A percentile compares a stretch with the other conserved stretches of the same genome.
These are phyloP conservation scores for Myrmaecium sp. DNA, from an alignment of 2,329 filamentous ascomycete species.

Conservation along the genomic window DNA sequence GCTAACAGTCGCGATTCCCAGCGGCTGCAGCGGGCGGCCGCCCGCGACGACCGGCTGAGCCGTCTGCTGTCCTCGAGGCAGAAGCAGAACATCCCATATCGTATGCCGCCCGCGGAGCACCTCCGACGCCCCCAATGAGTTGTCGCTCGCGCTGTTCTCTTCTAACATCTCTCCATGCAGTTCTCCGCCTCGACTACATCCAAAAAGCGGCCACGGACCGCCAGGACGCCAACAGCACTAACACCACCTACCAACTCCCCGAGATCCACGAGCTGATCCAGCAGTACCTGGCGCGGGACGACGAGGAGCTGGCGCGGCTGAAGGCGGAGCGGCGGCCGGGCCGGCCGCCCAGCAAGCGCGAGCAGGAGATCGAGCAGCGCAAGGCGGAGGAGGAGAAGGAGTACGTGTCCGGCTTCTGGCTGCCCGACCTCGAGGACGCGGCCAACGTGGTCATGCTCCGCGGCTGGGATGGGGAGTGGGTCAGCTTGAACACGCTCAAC, in stretches of 20 bases:
- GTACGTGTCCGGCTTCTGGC: constrained; percentile 68
- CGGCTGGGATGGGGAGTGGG: constrained; percentile 73
- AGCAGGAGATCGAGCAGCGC: constrained; percentile 60
- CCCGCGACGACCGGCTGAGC: constrained; percentile 67
- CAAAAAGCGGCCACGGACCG: constrained; percentile 45
- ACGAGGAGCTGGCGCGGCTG: constrained; percentile 49
- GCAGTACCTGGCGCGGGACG: constrained; percentile 40
- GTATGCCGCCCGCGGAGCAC: constrained; percentile 31
- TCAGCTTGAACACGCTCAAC: constrained; percentile 55
- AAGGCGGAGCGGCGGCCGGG: constrained; percentile 61
- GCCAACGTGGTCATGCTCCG: constrained; percentile 49
- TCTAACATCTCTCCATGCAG: constrained; percentile 21
- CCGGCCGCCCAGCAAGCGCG: constrained; percentile 57
- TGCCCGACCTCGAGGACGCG: constrained; percentile 58
- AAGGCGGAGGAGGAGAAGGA: constrained; percentile 60
- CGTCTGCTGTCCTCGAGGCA: constrained; percentile 51
- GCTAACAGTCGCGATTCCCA: constrained; percentile 78
- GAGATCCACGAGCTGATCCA: constrained; percentile 37
- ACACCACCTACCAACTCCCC: constrained; percentile 26
- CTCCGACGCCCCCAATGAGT: background rate
- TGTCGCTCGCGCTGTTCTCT: background rate
- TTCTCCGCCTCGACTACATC: constrained; percentile 55
- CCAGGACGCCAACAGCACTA: constrained; percentile 34
- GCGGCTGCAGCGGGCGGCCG: constrained; percentile 59
- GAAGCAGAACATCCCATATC: constrained; percentile 57